These are phyloP conservation scores for Toxoplasma gondii DNA, from an alignment of 169 alveolate genomes.

Conservation along the genomic window DNA sequence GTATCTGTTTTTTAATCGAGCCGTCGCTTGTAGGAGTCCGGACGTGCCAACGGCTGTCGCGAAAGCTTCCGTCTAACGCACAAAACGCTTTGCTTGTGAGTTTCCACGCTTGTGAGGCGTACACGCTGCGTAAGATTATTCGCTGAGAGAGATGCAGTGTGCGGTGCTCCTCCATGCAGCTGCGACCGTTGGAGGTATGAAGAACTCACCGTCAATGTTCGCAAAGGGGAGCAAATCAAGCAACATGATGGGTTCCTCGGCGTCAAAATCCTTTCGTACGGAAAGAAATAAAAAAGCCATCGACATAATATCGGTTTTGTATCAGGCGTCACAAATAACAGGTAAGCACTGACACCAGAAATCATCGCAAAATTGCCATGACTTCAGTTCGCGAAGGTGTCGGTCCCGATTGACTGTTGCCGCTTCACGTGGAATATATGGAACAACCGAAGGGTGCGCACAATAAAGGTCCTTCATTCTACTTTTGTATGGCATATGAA, in stretches of 20 bases:
- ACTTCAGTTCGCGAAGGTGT: background rate
- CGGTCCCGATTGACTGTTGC: background rate
- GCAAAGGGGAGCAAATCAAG: slow-evolving; percentile 18
- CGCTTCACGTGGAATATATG: background rate
- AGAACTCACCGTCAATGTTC: background rate
- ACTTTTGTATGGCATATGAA: too few relatives aligned
- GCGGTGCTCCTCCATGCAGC: background rate
- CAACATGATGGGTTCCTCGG: background rate
- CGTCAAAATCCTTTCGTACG: background rate
- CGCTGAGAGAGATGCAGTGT: too few relatives aligned
- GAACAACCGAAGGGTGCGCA: background rate
- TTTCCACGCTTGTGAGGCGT: too few relatives aligned
- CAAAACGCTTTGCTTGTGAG: too few relatives aligned
- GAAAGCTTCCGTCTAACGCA: too few relatives aligned
- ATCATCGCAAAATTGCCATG: background rate
- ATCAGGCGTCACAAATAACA: slow-evolving; percentile 8
- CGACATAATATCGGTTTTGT: background rate
- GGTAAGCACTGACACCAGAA: background rate
- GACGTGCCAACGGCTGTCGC: too few relatives aligned
- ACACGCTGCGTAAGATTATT: too few relatives aligned
- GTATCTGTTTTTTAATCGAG: background rate
- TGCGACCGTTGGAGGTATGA: background rate
- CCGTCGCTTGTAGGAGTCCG: too few relatives aligned
- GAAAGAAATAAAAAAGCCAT: background rate
- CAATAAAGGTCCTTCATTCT: too few relatives aligned